Evolutionary conservation across 768 basidiomycete genomes (phyloP), one percentile per base, ranked within the genome.

Genomic region (Gloeostereum incarnatum): DNA sequence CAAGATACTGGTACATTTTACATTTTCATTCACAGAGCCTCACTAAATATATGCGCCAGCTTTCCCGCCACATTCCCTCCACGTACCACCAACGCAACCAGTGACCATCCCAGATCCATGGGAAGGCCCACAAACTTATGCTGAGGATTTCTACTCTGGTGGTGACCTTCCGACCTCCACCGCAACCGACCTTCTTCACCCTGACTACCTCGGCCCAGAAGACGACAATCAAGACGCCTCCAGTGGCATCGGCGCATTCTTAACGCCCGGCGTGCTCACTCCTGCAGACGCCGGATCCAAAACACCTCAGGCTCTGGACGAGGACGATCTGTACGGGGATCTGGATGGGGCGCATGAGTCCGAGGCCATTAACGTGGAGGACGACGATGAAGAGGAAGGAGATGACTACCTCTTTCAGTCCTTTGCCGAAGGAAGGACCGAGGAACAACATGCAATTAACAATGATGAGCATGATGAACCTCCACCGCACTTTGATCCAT

Each of bases 101-200:
- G 42, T 59, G 5, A 59, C 62, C 5, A 41, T 69, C 14, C 44
- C 48, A 14, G 66, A 69, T 46, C 58, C 58, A 20, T 70, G 67
- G 68, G 47, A 48, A 24, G 64, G 58, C 18, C 60, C 68, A 4
- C 51, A 50, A 19, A 57, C 51, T 5, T 63, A 60, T 31, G 63
- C 66, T 1, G 65, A 68, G 43, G 67, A 68, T 46, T 63, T 57
- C 41, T 66, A 65, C 41, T 57, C 66, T 4, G 69, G 66, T 9
- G 71, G 68, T 1, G 68, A 71, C 36, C 20, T 61, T 25, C 41
- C 43, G 21, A 19, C 34, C 10, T 34, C 35, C 11, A 45, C 38
- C 3, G 40, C 35, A 21, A 32, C 17, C 17, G 39, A 24, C 31
- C 36, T 27, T n/a, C 35, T 48, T 3, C 43, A 45, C 37, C 48